phyloP scores from a whole-genome alignment of 2,329 filamentous ascomycete genomes.

The Alternaria arbusti region DNA sequence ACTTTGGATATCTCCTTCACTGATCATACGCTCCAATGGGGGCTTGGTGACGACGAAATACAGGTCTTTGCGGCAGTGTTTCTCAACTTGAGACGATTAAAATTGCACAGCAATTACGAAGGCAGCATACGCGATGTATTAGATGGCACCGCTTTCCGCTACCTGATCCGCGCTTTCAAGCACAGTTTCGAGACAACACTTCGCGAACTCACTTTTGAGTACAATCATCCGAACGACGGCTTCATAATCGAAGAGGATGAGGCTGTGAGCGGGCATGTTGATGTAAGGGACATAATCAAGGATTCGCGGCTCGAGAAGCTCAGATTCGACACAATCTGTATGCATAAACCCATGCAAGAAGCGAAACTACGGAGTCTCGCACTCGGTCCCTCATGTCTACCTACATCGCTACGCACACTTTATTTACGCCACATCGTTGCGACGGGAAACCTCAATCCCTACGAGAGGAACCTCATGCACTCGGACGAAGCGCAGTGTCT shows the following conservation, averaged over 20 bases:
- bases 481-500: constrained; percentile 17
- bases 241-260: background rate
- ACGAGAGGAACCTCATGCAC: constrained; percentile 11
- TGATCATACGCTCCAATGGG: background rate
- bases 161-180: constrained; percentile 9
- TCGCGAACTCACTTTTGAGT: constrained; percentile 5
- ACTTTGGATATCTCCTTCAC: constrained; percentile 10
- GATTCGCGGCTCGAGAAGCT: constrained; percentile 9
- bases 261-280: background rate
- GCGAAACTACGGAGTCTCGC: constrained; percentile 6
- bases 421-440: constrained; percentile 13
- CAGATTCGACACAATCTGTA: constrained; percentile 13
- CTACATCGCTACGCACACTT: constrained; percentile 7
- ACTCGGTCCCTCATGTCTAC: constrained; percentile 9
- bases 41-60: constrained; percentile 2
- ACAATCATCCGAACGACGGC: background rate
- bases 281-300: constrained; percentile 6
- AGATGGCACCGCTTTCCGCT: constrained; percentile 3
- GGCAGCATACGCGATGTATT: background rate
- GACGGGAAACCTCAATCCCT: constrained; percentile 1
- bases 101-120: constrained; percentile 1
- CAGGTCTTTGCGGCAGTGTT: constrained; percentile 4
- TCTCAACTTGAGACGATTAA: background rate
- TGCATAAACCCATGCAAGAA: constrained; percentile 3
- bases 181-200: constrained; percentile 11